These are phyloP conservation scores for Sequoiadendron giganteum DNA, from an alignment of 75 land plant species.

Conservation along the genomic window DNA sequence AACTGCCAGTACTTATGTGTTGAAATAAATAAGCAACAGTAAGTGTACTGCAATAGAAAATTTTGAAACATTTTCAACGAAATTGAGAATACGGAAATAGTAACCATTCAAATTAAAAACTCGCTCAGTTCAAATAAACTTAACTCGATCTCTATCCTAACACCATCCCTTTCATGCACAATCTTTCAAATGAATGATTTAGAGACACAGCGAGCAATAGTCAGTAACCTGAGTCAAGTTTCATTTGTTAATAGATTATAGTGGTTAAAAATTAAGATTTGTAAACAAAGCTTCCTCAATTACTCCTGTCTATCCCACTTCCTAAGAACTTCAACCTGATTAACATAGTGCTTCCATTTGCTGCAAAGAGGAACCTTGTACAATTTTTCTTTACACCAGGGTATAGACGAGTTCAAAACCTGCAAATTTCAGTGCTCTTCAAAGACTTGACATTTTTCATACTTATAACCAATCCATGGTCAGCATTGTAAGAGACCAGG, in stretches of 20 bases:
- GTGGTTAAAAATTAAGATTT: background rate
- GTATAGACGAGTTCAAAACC: background rate
- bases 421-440: background rate
- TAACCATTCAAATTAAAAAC: background rate
- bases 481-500: no score
- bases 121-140: background rate
- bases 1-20: background rate
- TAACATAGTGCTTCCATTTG: background rate
- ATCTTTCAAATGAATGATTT: background rate
- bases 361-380: background rate
- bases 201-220: background rate
- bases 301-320: background rate
- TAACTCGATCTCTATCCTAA: background rate
- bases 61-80: conserved; percentile 1
- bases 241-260: background rate
- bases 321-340: background rate
- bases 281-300: background rate
- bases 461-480: background rate
- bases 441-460: background rate
- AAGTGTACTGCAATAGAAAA: background rate
- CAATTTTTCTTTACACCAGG: background rate
- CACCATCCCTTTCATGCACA: background rate
- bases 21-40: background rate
- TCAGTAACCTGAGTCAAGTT: background rate
- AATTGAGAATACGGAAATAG: background rate